Evolutionary conservation across 208 protist genomes (phyloP).

Genomic region (Tritrichomonas foetus): DNA sequence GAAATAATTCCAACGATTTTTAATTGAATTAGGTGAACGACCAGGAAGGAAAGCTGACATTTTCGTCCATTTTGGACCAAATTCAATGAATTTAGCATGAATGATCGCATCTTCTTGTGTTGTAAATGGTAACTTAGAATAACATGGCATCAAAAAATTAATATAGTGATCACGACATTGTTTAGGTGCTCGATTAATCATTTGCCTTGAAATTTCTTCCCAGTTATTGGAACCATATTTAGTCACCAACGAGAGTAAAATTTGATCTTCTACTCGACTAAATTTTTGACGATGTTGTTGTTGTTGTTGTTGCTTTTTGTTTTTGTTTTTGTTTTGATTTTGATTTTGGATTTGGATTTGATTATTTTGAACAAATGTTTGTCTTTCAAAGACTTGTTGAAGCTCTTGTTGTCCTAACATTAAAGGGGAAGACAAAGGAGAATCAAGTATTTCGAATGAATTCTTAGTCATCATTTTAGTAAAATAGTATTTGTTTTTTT

Average conservation of each 20-base stretch:
- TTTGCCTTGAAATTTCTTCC: neutral
- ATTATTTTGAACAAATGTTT: too few species aligned
- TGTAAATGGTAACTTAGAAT: neutral
- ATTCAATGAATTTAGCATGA: neutral
- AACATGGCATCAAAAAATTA: neutral
- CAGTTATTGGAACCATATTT: neutral
- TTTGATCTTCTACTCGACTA: neutral
- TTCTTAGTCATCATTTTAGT: too few species aligned
- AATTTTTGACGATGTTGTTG: too few species aligned
- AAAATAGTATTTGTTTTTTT: too few species aligned
- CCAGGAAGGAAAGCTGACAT: neutral
- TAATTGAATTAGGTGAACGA: neutral
- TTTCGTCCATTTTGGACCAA: constrained; percentile 2
- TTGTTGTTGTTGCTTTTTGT: too few species aligned
- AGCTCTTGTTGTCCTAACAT: too few species aligned
- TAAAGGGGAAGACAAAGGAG: too few species aligned
- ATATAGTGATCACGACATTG: neutral
- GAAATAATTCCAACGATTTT: too few species aligned
- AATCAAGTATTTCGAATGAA: too few species aligned
- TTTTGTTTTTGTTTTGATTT: too few species aligned
- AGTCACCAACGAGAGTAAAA: neutral
- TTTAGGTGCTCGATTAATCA: neutral
- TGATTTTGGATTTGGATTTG: too few species aligned
- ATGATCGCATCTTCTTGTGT: neutral
- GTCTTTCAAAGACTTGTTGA: too few species aligned